These are phyloP conservation scores for Arctium lappa DNA, from an alignment of 129 eudicot genomes.

Conservation along the genomic window DNA sequence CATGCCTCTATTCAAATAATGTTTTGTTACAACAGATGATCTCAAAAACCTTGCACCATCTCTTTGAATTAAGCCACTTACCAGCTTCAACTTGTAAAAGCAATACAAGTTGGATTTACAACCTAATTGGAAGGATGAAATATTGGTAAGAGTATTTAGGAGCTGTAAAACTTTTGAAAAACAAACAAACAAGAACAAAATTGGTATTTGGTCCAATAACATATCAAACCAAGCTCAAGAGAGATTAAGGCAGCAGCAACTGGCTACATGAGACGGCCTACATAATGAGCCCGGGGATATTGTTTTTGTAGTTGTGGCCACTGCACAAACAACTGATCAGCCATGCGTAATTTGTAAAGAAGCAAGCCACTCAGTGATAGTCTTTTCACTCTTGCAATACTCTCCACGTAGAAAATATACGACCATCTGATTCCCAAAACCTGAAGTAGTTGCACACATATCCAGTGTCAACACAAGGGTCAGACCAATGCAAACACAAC, in stretches of 20 bases:
- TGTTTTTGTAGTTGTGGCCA: slow-evolving; percentile 81
- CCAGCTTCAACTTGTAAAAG: slow-evolving; percentile 5
- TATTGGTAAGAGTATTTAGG: neutral
- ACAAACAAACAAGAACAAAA: neutral
- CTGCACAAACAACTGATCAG: slow-evolving; percentile 86
- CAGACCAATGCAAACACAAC: too few relatives aligned
- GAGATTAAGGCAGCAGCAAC: neutral
- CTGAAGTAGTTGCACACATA: slow-evolving; percentile 24
- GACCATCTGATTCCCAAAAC: slow-evolving; percentile 89
- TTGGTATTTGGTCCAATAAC: neutral
- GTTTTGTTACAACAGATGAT: neutral
- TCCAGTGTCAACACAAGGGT: too few relatives aligned
- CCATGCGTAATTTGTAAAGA: slow-evolving; percentile 74
- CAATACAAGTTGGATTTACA: neutral
- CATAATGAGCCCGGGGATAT: slow-evolving; percentile 73
- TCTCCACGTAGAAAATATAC: slow-evolving; percentile 80
- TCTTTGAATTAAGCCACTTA: neutral
- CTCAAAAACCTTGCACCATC: neutral
- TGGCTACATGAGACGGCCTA: slow-evolving; percentile 74
- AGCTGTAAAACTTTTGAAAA: neutral
- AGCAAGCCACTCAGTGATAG: slow-evolving; percentile 77
- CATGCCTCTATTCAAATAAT: neutral
- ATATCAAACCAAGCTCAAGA: neutral
- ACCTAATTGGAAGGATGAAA: neutral
- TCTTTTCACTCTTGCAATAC: slow-evolving; percentile 89